Evolutionary conservation across 2,329 filamentous ascomycete species (phyloP).

Genomic region (Paecilomyces sp.): DNA sequence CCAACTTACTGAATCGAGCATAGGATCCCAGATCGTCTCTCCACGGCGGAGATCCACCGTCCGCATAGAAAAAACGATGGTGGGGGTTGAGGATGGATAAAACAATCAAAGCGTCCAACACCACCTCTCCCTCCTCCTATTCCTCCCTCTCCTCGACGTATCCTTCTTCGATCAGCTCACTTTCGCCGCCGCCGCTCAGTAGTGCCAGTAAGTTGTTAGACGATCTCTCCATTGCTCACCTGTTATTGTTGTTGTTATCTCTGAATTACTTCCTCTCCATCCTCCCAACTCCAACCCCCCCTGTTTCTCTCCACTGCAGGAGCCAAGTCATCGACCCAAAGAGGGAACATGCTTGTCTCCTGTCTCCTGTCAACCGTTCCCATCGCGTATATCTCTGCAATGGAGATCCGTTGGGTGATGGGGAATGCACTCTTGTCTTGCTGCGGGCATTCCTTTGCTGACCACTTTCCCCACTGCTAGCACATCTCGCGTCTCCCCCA

Average conservation of each 20-base stretch:
- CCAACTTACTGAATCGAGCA: neutral
- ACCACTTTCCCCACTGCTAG: slow-evolving; percentile 15
- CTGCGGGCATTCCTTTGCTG: slow-evolving; percentile 18
- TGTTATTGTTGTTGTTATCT: neutral
- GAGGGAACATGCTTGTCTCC: neutral
- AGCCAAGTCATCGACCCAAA: too few species aligned
- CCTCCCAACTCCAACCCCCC: neutral
- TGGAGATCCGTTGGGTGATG: neutral
- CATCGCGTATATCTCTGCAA: neutral
- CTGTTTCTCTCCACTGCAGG: neutral
- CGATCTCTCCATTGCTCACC: neutral
- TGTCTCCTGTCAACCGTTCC: neutral
- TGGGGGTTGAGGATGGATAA: neutral
- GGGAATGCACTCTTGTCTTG: neutral
- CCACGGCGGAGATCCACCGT: neutral
- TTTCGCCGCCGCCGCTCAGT: neutral
- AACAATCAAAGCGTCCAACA: neutral
- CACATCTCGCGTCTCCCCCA: slow-evolving; percentile 15
- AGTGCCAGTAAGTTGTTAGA: neutral
- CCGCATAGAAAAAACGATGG: neutral
- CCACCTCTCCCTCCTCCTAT: neutral
- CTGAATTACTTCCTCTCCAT: neutral
- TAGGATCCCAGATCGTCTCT: neutral
- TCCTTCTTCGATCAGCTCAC: neutral
- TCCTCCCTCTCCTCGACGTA: neutral